Base-by-base conservation (phyloP, 495 filamentous ascomycete species). In the Penicillium odoratum region DNA sequence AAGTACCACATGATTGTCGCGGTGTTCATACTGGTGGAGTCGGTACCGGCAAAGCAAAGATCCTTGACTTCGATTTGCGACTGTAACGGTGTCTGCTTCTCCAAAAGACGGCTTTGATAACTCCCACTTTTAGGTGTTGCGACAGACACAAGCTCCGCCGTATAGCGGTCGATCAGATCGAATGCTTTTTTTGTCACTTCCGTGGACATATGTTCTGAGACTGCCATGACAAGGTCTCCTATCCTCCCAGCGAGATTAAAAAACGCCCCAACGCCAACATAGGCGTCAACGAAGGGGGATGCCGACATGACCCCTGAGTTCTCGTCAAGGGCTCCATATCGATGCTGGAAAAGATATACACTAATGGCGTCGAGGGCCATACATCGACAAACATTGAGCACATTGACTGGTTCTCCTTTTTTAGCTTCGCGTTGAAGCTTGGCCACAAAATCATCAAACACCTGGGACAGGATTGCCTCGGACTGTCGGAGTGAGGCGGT, bases 211-310 rank as follows among this genome's bases (percentile, higher is more conserved):
- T 60, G 68, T 21, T 70, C 67, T 9, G 67, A 51, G 7, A 61
- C 46, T 57, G 63, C 61, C 29, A 79, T 71, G 3, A 78, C 7
- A n/a, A 65, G 57, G 8, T 70, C 63, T 49, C 77, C 77, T 7
- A 74, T 47, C 42, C 49, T 61, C 18, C 66, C 70, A 4, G 51
- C 5, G 6, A 80, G 40, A 59, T 77, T 75, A 61, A 80, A 80
- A 56, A 81, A 80, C 0, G 78, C 65, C 4, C 78, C 78, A 2
- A 81, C 70, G 8, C 77, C 76, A 3, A 81, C 80, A 64, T 78
- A 79, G 6, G 75, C 63, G 61, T 75, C 71, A 49, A 76, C 73
- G 58, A 74, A 75, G 5, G 66, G 71, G 6, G 68, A 73, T 16
- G 65, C 76, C 18, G 61, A 64, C 60, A 73, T 65, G 51, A 60